A percentile compares a stretch with the other conserved stretches of the same genome.
Conservation (phyloP, 1,284 basidiomycete species). For the Cryptococcus deneoformans region DNA sequence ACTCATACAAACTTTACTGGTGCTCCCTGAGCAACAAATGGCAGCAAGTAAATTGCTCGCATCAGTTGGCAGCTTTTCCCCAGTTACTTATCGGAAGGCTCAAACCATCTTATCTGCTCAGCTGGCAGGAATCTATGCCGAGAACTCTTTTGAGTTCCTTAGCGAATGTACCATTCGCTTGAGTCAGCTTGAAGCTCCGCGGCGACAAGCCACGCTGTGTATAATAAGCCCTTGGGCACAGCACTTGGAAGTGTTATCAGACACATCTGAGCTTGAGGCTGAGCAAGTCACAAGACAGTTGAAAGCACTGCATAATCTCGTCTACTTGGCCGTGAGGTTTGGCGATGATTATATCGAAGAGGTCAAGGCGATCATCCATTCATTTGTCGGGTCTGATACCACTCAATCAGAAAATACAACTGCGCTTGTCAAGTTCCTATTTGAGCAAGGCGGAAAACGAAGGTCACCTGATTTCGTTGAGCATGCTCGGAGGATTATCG, state of each 20-base stretch:
- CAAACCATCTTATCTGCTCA: conserved; percentile 74
- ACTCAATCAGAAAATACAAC: conserved; percentile 60
- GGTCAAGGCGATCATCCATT: conserved; percentile 75
- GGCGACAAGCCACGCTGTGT: conserved; percentile 57
- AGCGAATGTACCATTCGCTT: conserved; percentile 72
- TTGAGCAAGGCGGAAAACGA: conserved; percentile 83
- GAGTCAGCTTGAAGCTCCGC: conserved; percentile 61
- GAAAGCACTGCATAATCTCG: conserved; percentile 73
- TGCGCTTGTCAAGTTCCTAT: conserved; percentile 75
- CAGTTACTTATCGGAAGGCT: conserved; percentile 75
- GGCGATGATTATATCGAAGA: conserved; percentile 75
- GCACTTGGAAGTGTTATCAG: conserved; percentile 59
- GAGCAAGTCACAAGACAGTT: conserved; percentile 55
- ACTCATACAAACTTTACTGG: conserved; percentile 70
- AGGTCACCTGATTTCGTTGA: conserved; percentile 73
- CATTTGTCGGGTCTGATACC: conserved; percentile 50
- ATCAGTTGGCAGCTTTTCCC: conserved; percentile 67
- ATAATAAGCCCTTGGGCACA: conserved; percentile 79
- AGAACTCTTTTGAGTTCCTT: conserved; percentile 66
- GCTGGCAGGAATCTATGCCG: conserved; percentile 75
- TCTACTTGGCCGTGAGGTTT: conserved; percentile 78
- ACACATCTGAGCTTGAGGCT: conserved; percentile 22
- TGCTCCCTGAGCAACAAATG: conserved; percentile 52
- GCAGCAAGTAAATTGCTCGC: conserved; percentile 62
- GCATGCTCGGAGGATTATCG: conserved; percentile 77